Base-by-base conservation (phyloP, 371 early-diverging fungal genomes). In the Phascolomyces articulosus region DNA sequence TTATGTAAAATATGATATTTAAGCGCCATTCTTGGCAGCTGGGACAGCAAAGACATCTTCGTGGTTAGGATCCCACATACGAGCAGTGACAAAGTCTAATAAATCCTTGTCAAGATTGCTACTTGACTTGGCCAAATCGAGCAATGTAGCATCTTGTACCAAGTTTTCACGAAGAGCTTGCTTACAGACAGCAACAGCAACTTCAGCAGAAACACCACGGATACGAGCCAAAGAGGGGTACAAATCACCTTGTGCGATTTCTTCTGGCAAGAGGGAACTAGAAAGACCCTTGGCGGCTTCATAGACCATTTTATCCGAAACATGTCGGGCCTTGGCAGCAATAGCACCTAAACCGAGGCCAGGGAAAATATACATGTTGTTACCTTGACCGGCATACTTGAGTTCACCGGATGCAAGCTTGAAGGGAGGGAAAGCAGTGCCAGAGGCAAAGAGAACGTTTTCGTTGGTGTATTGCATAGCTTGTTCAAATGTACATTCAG, bases 401-500 rank as follows among this genome's bases (percentile, higher is more conserved):
- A 40, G 40, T n/a, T 44, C 40, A 28, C 63, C 48, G 18, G 40
- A 23, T 90, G 91, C 85, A 20, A 87, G 74, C 2, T 71, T 82
- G 70, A 89, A 91, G 23, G 81, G 68, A 29, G 97, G 97, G 83
- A 96, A 96, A 9, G 93, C 95, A 4, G 97, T 96, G 54, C 97
- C 97, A 4, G 94, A 94, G 21, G 95, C 95, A 83, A 96, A 95
- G 55, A 96, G 85, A 10, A 93, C 95, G 54, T 85, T 79, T 71
- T 93, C 88, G 60, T 92, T 73, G 16, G 96, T 93, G 63, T 70
- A 71, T 49, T 76, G 66, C 94, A 96, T 93, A 34, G 97, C 96
- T 57, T 91, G 80, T 66, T 90, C 95, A 73, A 92, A 96, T 9
- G 93, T 91, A 79, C 96, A 96, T 78, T 96, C 96, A 55, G 96